A percentile compares a stretch with the other conserved stretches of the same genome.
Conservation (phyloP, 83 land plant genomes). For the Thuja plicata region DNA sequence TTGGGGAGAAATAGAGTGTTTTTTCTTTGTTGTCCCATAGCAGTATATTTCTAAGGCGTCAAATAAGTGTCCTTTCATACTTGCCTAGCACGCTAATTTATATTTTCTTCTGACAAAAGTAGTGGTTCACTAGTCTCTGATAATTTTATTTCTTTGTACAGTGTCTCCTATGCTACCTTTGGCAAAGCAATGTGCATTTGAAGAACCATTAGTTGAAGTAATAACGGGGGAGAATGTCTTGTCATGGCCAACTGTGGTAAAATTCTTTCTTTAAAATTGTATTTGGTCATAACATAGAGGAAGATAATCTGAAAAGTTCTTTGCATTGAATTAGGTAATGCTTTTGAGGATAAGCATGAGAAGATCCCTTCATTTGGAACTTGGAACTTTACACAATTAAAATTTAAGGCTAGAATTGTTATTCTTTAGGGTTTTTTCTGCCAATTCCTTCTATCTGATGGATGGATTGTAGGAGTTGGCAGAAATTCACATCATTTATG, state of each 20-base stretch:
- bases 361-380: not conserved
- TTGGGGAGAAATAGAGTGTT: not conserved
- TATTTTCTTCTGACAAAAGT: not conserved
- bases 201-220: conserved; percentile 86
- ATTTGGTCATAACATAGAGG: not conserved
- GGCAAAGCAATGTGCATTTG: conserved; percentile 96
- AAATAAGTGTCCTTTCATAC: not conserved
- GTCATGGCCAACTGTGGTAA: conserved; percentile 90
- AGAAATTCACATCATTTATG: too few species aligned
- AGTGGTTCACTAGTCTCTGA: not conserved
- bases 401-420: not conserved
- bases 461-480: too few species aligned
- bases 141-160: conserved; percentile 23
- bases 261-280: conserved; percentile 16
- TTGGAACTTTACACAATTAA: not conserved
- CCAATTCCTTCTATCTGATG: too few species aligned
- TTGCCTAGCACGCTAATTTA: not conserved
- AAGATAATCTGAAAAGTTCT: not conserved
- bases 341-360: not conserved
- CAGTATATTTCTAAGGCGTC: not conserved
- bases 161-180: conserved; percentile 96
- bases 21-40: not conserved
- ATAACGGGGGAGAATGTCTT: conserved; percentile 87
- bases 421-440: not conserved
- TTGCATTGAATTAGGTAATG: not conserved